A percentile compares a stretch with the other conserved stretches of the same genome.
These are phyloP conservation scores for Teratosphaeria viscida DNA, from an alignment of 2,329 filamentous ascomycete genomes.

Conservation along the genomic window DNA sequence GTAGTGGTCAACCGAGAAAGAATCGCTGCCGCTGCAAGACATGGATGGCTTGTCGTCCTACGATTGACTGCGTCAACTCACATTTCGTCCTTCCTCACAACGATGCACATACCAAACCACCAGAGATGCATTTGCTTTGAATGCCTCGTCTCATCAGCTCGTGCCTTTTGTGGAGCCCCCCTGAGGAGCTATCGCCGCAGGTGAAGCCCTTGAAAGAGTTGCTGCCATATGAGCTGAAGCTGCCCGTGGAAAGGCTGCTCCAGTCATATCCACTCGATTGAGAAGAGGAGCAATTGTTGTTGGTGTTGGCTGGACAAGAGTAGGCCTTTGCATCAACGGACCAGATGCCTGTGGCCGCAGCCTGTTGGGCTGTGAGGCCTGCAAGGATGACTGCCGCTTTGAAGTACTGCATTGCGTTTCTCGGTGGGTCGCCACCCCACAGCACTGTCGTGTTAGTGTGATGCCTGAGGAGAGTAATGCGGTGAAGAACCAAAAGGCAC, in stretches of 20 bases:
- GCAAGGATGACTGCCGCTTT: constrained; percentile 16
- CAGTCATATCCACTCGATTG: constrained; percentile 66
- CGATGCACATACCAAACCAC: constrained; percentile 24
- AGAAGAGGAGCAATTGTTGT: constrained; percentile 65
- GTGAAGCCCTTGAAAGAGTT: constrained; percentile 65
- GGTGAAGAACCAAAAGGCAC: constrained; percentile 14
- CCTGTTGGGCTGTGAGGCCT: constrained; percentile 35
- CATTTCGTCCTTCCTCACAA: not conserved
- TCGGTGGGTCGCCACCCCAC: not conserved
- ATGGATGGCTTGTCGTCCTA: constrained; percentile 31
- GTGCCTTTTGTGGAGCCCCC: constrained; percentile 43
- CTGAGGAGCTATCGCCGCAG: constrained; percentile 49
- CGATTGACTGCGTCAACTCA: not conserved
- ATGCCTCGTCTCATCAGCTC: constrained; percentile 36
- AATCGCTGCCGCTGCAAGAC: constrained; percentile 39
- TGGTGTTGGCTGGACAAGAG: constrained; percentile 57
- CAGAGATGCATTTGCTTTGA: constrained; percentile 32
- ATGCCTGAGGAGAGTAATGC: constrained; percentile 9
- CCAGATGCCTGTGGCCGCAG: constrained; percentile 38
- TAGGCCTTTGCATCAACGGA: constrained; percentile 44
- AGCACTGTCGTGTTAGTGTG: not conserved
- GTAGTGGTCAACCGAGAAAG: constrained; percentile 67
- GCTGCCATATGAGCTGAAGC: constrained; percentile 56
- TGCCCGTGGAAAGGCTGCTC: constrained; percentile 49
- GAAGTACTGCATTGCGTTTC: constrained; percentile 13